Conservation (phyloP, 1,284 basidiomycete species). For the Cutaneotrichosporon sp. region DNA sequence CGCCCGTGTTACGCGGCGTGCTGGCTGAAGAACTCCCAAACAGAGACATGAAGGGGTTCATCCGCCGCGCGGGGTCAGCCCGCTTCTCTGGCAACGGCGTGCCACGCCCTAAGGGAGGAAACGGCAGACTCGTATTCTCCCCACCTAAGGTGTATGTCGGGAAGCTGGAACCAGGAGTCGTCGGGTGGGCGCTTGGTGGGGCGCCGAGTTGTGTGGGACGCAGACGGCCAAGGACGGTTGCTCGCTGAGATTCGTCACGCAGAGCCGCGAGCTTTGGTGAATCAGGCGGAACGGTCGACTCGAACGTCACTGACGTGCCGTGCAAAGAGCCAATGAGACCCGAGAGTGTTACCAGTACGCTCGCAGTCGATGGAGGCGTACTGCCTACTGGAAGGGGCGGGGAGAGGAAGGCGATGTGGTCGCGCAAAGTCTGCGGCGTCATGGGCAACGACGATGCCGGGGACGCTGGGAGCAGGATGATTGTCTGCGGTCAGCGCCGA, state of each 20-base stretch:
- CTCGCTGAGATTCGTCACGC: conserved; percentile 54
- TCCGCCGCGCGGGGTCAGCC: conserved; percentile 27
- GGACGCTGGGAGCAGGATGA: conserved; percentile 68
- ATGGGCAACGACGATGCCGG: conserved; percentile 52
- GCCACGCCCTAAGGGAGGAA: conserved; percentile 55
- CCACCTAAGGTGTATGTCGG: conserved; percentile 56
- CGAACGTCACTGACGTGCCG: conserved; percentile 30
- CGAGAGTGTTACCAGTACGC: conserved; percentile 67
- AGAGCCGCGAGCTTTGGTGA: conserved; percentile 62
- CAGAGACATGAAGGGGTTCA: conserved; percentile 45
- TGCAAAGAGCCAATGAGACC: conserved; percentile 66
- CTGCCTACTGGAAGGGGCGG: conserved; percentile 36
- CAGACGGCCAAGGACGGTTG: conserved; percentile 35
- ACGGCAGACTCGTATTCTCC: conserved; percentile 57
- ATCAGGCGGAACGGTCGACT: conserved; percentile 54
- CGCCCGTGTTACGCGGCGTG: not conserved
- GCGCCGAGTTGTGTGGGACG: conserved; percentile 34
- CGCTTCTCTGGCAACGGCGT: conserved; percentile 14
- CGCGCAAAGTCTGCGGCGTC: conserved; percentile 68
- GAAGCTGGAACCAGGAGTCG: conserved; percentile 47
- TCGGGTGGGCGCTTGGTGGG: not conserved
- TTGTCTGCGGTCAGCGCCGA: conserved; percentile 55
- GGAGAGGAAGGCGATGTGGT: conserved; percentile 62
- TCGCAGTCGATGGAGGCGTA: conserved; percentile 26
- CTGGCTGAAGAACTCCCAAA: conserved; percentile 28